Base-by-base conservation (phyloP, 768 basidiomycete genomes). In the Sistotremastrum suecicum region DNA sequence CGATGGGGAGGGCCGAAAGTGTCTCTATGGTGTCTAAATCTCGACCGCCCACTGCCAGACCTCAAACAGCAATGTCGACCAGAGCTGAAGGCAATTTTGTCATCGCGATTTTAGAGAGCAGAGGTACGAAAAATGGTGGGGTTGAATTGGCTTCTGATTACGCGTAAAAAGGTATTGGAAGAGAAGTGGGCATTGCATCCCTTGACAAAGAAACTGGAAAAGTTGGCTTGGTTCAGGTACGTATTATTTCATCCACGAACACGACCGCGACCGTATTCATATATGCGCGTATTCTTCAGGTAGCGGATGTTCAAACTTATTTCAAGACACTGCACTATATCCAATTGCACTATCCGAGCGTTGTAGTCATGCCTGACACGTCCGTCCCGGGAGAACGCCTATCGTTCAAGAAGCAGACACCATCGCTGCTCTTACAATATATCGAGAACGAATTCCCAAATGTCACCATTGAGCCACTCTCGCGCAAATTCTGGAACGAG, bases 301-400 rank as follows among this genome's bases (percentile, higher is more conserved):
- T 89, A 32, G 76, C 81, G 34, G 91, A 95, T 57, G 82, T 82
- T 48, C 78, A 85, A 46, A 90, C 89, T 9, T 92, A 89, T 51
- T 80, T 88, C 48, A 90, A 90, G 60, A 85, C 86, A 0, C 61
- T 90, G 12, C 84, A 89, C 55, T 86, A 89, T 50, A 78, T 89
- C 76, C 78, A 85, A 54, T 59, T 87, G 7, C 81, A 89, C 52
- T 66, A 63, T 4, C 90, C 90, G 0, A 67, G 62, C 7, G 65
- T 80, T 28, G 68, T 94, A 35, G 68, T 94, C 11, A 75, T 92
- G 20, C 88, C 88, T 2, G 86, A 91, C 57, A 89, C 83, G 0
- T 86, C 82, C 57, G 54, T 87, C 34, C 66, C 0, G 67, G 63
- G 30, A 75, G 69, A 60, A 66, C 66, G 37, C 58, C 70, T 0